Base-by-base conservation (phyloP, 495 filamentous ascomycete genomes). In the Pseudevernia furfuracea region DNA sequence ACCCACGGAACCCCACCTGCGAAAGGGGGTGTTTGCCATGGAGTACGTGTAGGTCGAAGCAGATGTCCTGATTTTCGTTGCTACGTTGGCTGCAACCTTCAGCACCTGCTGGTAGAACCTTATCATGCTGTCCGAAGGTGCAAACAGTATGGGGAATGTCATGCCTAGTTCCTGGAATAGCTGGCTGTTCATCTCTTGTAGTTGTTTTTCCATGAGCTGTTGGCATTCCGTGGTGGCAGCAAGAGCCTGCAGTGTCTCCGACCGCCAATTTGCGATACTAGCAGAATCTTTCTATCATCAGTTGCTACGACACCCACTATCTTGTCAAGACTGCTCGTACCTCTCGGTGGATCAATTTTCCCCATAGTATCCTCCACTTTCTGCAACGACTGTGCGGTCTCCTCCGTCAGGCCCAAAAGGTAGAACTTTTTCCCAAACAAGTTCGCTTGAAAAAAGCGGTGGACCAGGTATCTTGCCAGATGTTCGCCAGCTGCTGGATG, bases 171-270 rank as follows among this genome's bases (percentile, higher is more conserved):
- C 30, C 8, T 37, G 32, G 49, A 58, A 63, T 7, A 70, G 14
- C 0, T 32, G 8, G 25, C 28, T 12, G 25, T 52, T 60, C 7
- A 68, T 14, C 5, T 28, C 4, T 9, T 41, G 19, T 4, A 11
- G 21, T 38, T 37, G 10, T 1, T 55, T 4, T 1, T 19, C 30
- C n/a, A 7, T 4, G n/a, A 5, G 5, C 48, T n/a, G 11, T 34
- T 23, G 32, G 32, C 64, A 60, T 2, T 38, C 11, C 0, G 7
- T 23, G 4, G 52, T 60, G 0, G 6, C 41, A 14, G 37, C 41
- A 32, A 68, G 43, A 44, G 68, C 68, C 17, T 25, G 39, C 19
- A 70, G 46, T 39, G 68, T 70, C 28, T 70, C 69, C 0, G 69
- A 68, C 1, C 66, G 66, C 69, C 66, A 71, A 28, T 19, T n/a